A percentile compares a stretch with the other conserved stretches of the same genome.
Evolutionary conservation across 228 moss, liverwort and hornwort species (phyloP).

Genomic region (Sphagnum fallax): DNA sequence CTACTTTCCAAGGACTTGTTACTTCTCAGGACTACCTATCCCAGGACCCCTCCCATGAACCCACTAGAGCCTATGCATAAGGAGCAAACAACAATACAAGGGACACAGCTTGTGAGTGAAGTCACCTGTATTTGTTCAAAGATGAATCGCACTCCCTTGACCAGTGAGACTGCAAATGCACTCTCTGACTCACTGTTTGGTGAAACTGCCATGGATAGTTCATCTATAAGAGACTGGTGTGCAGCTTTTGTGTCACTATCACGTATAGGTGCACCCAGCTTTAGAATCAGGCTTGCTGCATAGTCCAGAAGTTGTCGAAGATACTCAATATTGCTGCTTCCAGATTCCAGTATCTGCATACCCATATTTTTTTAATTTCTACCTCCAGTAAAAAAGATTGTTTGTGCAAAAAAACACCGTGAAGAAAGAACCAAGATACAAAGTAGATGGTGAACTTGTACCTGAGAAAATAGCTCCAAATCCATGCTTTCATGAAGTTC

Average conservation of each 20-base stretch:
- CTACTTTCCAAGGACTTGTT: too few species aligned
- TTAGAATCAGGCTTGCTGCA: constrained; percentile 79
- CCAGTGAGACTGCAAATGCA: constrained; percentile 76
- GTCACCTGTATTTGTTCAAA: constrained; percentile 88
- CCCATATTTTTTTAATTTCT: background rate
- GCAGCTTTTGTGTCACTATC: constrained; percentile 86
- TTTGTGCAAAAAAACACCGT: too few species aligned
- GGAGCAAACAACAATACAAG: too few species aligned
- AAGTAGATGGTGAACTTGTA: background rate
- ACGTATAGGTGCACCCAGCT: constrained; percentile 87
- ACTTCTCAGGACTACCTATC: too few species aligned
- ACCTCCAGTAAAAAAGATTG: background rate
- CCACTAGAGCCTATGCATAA: too few species aligned
- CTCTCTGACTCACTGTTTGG: constrained; percentile 41
- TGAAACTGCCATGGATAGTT: constrained; percentile 40
- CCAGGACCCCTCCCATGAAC: too few species aligned
- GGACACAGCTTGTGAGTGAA: background rate
- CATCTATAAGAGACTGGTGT: constrained; percentile 66
- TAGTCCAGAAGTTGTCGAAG: constrained; percentile 80
- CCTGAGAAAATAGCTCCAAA: constrained; percentile 78
- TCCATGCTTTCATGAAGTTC: constrained; percentile 90
- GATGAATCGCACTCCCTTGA: constrained; percentile 85
- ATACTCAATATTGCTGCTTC: constrained; percentile 86
- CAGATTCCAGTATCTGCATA: constrained; percentile 83
- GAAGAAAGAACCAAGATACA: background rate